Evolutionary conservation across 305 asterid genomes (phyloP).

Genomic region (Euphrasia arctica): DNA sequence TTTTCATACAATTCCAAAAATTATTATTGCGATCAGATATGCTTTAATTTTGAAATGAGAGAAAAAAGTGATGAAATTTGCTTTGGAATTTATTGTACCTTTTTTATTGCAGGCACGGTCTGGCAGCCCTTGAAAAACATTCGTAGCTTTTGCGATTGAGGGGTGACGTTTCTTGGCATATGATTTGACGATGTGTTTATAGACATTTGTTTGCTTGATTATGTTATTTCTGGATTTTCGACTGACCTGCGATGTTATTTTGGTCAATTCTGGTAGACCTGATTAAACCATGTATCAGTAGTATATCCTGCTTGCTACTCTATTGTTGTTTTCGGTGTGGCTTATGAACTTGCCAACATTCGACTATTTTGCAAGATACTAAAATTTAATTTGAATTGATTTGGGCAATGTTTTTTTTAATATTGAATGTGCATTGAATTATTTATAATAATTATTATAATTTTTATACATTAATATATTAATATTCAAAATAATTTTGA

Average conservation of each 20-base stretch:
- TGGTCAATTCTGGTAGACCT: background rate
- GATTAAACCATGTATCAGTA: background rate
- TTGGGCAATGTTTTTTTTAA: no score
- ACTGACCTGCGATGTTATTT: background rate
- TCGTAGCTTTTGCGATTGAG: conserved; percentile 20
- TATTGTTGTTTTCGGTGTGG: background rate
- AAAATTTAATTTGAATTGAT: no score
- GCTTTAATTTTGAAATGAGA: background rate
- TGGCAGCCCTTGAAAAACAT: conserved; percentile 36
- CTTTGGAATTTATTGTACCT: background rate
- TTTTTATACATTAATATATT: no score
- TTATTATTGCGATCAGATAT: background rate
- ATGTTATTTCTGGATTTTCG: background rate
- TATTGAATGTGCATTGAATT: no score
- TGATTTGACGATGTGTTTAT: background rate
- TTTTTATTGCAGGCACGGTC: conserved; percentile 45
- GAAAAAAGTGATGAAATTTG: background rate
- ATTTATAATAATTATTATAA: no score
- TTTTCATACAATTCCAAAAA: background rate
- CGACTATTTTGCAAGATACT: background rate
- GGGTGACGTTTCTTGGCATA: background rate
- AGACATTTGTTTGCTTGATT: background rate
- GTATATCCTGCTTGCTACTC: background rate
- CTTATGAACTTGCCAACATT: background rate
- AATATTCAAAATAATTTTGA: no score